Percentiles rank a stretch among this genome's conserved stretches.
Evolutionary conservation across 164 flowering plant species (phyloP).

Genomic region (Protea cynaroides): DNA sequence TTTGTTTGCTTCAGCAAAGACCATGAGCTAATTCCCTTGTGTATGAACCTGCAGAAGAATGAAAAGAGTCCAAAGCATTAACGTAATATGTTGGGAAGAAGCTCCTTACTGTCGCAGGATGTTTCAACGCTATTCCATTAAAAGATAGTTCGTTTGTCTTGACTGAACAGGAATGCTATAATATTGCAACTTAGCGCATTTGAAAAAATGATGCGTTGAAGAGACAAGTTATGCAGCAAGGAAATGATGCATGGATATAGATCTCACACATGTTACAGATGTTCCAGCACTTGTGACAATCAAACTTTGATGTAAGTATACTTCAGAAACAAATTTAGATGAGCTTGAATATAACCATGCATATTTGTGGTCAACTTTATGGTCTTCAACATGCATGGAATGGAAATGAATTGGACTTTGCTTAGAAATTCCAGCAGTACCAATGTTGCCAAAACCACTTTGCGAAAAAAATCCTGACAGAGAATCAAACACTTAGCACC

Average conservation of each 20-base stretch:
- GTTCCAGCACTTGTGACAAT: too few species aligned
- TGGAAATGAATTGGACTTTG: neutral
- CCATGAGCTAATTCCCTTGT: slow-evolving; percentile 13
- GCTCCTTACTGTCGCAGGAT: neutral
- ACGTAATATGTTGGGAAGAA: slow-evolving; percentile 2
- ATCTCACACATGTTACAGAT: neutral
- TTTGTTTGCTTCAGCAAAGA: slow-evolving; percentile 13
- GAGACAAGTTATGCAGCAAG: slow-evolving; percentile 1
- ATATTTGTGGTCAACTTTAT: too few species aligned
- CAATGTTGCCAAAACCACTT: neutral
- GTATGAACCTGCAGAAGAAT: slow-evolving; percentile 13
- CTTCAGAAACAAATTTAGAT: too few species aligned
- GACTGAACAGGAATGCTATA: slow-evolving; percentile 6
- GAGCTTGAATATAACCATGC: too few species aligned
- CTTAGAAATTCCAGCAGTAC: neutral
- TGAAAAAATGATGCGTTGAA: neutral
- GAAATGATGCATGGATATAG: neutral
- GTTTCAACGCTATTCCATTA: slow-evolving; percentile 13
- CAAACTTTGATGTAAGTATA: neutral
- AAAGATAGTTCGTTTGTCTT: slow-evolving; percentile 25
- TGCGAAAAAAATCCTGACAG: too few species aligned
- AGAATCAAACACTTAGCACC: too few species aligned
- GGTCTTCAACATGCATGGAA: too few species aligned
- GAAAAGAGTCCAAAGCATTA: neutral
- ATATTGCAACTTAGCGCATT: neutral